Evolutionary conservation across 1,139 yeast genomes (phyloP).

Genomic region (Taphrina pruni): DNA sequence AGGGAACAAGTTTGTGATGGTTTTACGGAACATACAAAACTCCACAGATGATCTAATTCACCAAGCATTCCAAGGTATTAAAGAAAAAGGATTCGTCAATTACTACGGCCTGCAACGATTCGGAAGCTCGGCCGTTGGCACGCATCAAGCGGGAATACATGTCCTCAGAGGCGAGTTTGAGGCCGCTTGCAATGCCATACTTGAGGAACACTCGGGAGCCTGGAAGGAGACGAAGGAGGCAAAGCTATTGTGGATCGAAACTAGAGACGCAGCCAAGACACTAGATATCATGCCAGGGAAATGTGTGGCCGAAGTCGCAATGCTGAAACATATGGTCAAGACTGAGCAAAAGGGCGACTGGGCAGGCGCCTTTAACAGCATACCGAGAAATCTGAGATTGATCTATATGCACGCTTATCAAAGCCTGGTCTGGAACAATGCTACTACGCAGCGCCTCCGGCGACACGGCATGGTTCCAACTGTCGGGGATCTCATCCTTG

Average conservation of each 20-base stretch:
- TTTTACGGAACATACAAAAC: slow-evolving; percentile 59
- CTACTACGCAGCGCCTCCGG: slow-evolving; percentile 77
- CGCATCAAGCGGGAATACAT: slow-evolving; percentile 80
- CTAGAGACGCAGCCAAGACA: slow-evolving; percentile 69
- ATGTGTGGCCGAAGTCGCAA: slow-evolving; percentile 81
- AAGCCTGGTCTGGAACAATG: slow-evolving; percentile 90
- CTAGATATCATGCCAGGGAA: slow-evolving; percentile 79
- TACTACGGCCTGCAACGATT: slow-evolving; percentile 97
- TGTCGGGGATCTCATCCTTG: slow-evolving; percentile 79
- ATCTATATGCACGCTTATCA: slow-evolving; percentile 99
- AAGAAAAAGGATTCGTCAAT: slow-evolving; percentile 78
- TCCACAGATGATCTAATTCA: slow-evolving; percentile 55
- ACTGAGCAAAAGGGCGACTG: slow-evolving; percentile 58
- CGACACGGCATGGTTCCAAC: slow-evolving; percentile 72
- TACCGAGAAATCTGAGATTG: slow-evolving; percentile 87
- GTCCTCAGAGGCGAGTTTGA: slow-evolving; percentile 78
- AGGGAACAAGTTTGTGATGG: slow-evolving; percentile 87
- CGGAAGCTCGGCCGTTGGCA: slow-evolving; percentile 91
- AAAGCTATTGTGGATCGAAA: slow-evolving; percentile 72
- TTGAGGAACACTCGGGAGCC: slow-evolving; percentile 80
- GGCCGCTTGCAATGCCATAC: slow-evolving; percentile 73
- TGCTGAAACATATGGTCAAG: slow-evolving; percentile 63
- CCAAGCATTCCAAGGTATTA: slow-evolving; percentile 64
- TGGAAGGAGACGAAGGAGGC: slow-evolving; percentile 45
- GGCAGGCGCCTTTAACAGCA: slow-evolving; percentile 70